Percentiles rank a stretch among this genome's conserved stretches.
Conservation (phyloP, 2,329 filamentous ascomycete species). For the Trichophyton benhamiae region DNA sequence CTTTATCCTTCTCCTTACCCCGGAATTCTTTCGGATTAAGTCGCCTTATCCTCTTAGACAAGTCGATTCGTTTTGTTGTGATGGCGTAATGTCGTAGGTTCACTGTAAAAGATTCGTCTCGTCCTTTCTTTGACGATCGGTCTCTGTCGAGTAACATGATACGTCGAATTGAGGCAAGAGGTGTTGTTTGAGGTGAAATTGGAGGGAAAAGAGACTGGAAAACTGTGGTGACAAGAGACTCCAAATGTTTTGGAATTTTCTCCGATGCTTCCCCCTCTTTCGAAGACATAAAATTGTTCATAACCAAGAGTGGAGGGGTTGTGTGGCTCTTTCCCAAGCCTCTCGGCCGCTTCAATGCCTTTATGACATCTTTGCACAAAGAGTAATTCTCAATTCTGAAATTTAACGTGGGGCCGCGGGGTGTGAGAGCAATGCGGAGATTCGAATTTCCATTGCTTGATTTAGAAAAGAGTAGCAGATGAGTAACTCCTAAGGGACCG, state of each 20-base stretch:
- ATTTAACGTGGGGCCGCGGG: constrained; percentile 81
- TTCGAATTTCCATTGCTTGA: constrained; percentile 87
- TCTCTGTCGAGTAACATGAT: constrained; percentile 86
- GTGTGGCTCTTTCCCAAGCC: constrained; percentile 75
- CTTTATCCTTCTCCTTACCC: constrained; percentile 48
- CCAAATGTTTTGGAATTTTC: constrained; percentile 83
- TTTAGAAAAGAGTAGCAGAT: constrained; percentile 84
- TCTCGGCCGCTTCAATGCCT: constrained; percentile 68
- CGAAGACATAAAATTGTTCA: constrained; percentile 87
- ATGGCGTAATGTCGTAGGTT: constrained; percentile 93
- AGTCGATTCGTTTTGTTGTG: constrained; percentile 70
- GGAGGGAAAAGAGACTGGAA: constrained; percentile 95
- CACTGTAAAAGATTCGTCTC: constrained; percentile 62
- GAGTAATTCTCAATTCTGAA: constrained; percentile 94
- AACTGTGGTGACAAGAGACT: constrained; percentile 80
- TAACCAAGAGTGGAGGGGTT: constrained; percentile 79
- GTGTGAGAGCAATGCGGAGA: constrained; percentile 72
- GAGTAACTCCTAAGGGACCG: constrained; percentile 81
- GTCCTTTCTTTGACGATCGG: constrained; percentile 24
- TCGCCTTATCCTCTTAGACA: constrained; percentile 71
- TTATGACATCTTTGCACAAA: constrained; percentile 78
- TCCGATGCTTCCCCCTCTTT: constrained; percentile 40
- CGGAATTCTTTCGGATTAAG: constrained; percentile 78
- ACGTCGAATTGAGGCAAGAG: constrained; percentile 81
- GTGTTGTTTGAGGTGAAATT: constrained; percentile 82